A percentile compares a stretch with the other conserved stretches of the same genome.
Conservation (phyloP, 345 rosid species). For the Moricandia moricandioides region DNA sequence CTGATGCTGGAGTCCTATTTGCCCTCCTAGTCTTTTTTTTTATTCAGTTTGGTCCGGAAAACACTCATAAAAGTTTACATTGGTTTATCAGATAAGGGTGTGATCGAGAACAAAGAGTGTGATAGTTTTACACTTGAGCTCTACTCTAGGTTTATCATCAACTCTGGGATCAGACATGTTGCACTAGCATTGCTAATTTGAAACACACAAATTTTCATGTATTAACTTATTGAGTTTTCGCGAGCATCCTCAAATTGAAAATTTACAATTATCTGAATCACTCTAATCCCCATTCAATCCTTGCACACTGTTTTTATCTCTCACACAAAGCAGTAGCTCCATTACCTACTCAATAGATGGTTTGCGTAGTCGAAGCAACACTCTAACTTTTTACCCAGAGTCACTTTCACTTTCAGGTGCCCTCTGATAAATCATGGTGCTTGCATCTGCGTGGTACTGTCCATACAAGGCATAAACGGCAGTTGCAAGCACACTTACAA, state of each 20-base stretch:
- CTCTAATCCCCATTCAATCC: background rate
- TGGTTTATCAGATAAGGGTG: background rate
- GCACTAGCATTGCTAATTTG: background rate
- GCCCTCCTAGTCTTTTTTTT: too few species aligned
- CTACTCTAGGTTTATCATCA: background rate
- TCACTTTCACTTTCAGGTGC: conserved; percentile 45
- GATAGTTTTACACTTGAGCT: background rate
- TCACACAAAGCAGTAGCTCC: background rate
- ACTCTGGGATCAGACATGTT: background rate
- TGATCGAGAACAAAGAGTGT: background rate
- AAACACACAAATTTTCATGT: background rate
- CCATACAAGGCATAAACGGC: conserved; percentile 77
- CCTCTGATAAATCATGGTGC: conserved; percentile 51
- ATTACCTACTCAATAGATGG: background rate
- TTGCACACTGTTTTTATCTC: background rate
- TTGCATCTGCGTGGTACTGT: conserved; percentile 76
- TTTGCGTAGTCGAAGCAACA: background rate
- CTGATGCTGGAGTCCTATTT: conserved; percentile 85
- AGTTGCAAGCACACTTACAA: conserved; percentile 58
- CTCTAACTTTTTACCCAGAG: conserved; percentile 3
- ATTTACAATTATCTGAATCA: conserved; percentile 2
- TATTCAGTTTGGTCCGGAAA: background rate
- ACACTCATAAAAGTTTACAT: background rate
- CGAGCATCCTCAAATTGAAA: background rate
- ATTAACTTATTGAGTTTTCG: background rate